These are phyloP conservation scores for Ensete glaucum DNA, from an alignment of 176 grass and related monocot genomes.

Conservation along the genomic window DNA sequence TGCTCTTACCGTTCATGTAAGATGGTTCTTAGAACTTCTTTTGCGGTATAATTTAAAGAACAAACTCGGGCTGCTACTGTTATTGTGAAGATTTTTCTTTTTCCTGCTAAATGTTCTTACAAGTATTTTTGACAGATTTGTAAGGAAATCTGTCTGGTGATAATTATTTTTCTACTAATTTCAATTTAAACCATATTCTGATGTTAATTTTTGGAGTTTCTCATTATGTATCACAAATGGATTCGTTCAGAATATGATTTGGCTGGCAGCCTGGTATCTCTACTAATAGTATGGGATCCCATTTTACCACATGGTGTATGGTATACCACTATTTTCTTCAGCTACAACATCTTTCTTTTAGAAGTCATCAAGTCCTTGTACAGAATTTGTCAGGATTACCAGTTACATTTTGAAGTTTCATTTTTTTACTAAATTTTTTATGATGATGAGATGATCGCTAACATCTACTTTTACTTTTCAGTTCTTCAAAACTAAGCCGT, in stretches of 20 bases:
- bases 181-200: background rate
- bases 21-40: background rate
- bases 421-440: background rate
- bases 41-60: background rate
- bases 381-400: background rate
- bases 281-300: background rate
- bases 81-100: background rate
- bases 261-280: background rate
- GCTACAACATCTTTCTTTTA: background rate
- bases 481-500: slow-evolving; percentile 63
- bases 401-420: background rate
- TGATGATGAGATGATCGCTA: background rate
- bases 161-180: background rate
- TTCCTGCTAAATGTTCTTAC: no score
- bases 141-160: background rate
- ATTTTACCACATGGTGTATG: background rate
- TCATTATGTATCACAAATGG: background rate
- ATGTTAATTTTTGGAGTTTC: background rate
- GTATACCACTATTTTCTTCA: background rate
- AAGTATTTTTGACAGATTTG: background rate
- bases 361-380: background rate
- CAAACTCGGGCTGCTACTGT: background rate
- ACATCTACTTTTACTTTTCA: slow-evolving; percentile 22
- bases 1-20: background rate
- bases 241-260: background rate